Evolutionary conservation across 2,329 filamentous ascomycete genomes (phyloP).

Genomic region (Fusarium pseudograminearum): DNA sequence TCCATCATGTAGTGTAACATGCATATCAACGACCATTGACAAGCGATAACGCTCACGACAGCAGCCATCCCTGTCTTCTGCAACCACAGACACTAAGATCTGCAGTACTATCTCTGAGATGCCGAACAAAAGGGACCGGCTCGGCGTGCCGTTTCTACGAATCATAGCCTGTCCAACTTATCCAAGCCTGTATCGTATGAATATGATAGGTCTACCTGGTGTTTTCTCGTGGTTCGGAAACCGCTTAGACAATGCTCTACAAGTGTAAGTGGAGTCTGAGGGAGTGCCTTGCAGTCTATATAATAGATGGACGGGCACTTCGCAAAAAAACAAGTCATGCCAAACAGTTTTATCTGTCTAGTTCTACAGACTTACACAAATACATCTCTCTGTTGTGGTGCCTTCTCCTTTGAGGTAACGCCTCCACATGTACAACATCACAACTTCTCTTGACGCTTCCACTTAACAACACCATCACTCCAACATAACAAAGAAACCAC

Average conservation of each 20-base stretch:
- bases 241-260: slow-evolving; percentile 11
- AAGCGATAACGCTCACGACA: background rate
- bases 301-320: slow-evolving; percentile 10
- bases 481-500: background rate
- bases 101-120: slow-evolving; percentile 22
- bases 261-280: slow-evolving; percentile 34
- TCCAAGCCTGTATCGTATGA: slow-evolving; percentile 1
- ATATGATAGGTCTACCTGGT: slow-evolving; percentile 20
- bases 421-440: background rate
- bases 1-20: slow-evolving; percentile 16
- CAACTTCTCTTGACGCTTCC: background rate
- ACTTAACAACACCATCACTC: background rate
- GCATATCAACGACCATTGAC: background rate
- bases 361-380: background rate
- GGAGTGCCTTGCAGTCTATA: slow-evolving; percentile 26
- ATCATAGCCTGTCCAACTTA: background rate
- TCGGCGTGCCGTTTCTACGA: background rate
- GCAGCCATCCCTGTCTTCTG: slow-evolving; percentile 11
- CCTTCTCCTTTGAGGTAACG: background rate
- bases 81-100: slow-evolving; percentile 32
- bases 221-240: slow-evolving; percentile 35
- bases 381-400: background rate
- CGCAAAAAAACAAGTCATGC: background rate
- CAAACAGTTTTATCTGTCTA: slow-evolving; percentile 14
- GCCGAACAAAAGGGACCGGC: slow-evolving; percentile 18